Base-by-base conservation (phyloP, 164 flowering plant species). In the Euptelea pleiosperma region DNA sequence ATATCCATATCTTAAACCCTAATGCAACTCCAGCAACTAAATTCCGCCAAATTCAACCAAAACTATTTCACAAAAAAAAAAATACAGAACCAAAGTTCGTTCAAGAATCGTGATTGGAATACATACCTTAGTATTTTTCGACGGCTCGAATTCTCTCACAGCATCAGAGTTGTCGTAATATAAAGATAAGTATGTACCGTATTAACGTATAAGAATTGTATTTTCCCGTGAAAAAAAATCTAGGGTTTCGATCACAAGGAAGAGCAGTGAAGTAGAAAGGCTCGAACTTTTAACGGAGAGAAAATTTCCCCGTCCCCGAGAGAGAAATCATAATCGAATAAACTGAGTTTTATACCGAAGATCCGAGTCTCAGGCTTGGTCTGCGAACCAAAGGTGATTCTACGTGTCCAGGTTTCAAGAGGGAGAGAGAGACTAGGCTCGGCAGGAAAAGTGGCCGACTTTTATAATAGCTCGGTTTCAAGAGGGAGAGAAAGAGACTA, bases 1-100 rank as follows among this genome's bases (percentile, higher is more conserved):
- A 48, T 59, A 59, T 36, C 41, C 55, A 40, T 37, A 40, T 16
- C 52, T 21, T 50, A 30, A 39, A 63, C 53, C 63, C 59, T 31
- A 53, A 58, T 52, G 52, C 26, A 57, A 21, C 66, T 29, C 18
- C 48, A 50, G 26, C 35, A 36, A 24, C 48, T 16, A n/a, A 62
- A 34, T n/a, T 5, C 22, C 51, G 25, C 53, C 39, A 9, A 42
- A 52, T 30, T 16, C 18, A 8, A 21, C 6, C 15, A 49, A 41
- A 54, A 33, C 3, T 3, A n/a, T n/a, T n/a, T 0, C 28, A 19
- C 12, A 30, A 16, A 16, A 3, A 3, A 16, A 50, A 18, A 8
- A 44, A 19, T 1, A 6, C 18, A 29, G n/a, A 28, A 1, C 40
- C 6, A 35, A 19, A 29, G 30, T 7, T n/a, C 30, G 30, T 33